These are phyloP conservation scores for Adansonia gregorii DNA, from an alignment of 441 rosid species.

Conservation along the genomic window DNA sequence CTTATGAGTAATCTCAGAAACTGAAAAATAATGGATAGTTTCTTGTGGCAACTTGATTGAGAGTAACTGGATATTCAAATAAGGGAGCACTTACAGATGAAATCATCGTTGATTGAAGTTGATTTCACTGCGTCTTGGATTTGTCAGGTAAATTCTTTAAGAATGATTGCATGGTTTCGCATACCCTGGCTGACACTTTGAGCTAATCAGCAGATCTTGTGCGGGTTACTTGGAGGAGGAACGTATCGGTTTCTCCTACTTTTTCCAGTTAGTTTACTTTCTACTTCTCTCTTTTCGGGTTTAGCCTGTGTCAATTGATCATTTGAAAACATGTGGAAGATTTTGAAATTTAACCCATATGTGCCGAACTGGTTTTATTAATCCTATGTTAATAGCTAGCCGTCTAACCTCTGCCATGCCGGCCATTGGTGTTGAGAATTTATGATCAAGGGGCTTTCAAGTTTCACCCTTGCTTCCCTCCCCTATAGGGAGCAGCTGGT, in stretches of 20 bases:
- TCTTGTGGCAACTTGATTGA: background rate
- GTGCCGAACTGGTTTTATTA: background rate
- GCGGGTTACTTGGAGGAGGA: background rate
- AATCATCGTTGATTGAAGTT: conserved; percentile 13
- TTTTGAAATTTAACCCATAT: background rate
- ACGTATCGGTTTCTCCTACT: background rate
- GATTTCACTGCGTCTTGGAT: background rate
- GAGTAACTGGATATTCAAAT: background rate
- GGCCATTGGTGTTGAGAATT: background rate
- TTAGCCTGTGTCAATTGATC: background rate
- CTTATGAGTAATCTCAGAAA: background rate
- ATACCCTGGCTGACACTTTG: background rate
- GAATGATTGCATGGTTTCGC: background rate
- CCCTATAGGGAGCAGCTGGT: background rate
- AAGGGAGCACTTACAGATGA: conserved; percentile 22
- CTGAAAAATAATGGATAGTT: background rate
- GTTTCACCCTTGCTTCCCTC: too few relatives aligned
- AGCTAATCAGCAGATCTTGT: background rate
- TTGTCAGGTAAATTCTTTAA: background rate
- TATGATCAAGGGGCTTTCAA: background rate
- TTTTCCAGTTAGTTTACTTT: background rate
- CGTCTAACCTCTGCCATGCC: background rate
- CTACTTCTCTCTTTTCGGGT: background rate
- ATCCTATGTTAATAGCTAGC: background rate
- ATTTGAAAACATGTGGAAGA: background rate